Base-by-base conservation (phyloP, 345 rosid genomes). In the Anastatica hierochuntica region DNA sequence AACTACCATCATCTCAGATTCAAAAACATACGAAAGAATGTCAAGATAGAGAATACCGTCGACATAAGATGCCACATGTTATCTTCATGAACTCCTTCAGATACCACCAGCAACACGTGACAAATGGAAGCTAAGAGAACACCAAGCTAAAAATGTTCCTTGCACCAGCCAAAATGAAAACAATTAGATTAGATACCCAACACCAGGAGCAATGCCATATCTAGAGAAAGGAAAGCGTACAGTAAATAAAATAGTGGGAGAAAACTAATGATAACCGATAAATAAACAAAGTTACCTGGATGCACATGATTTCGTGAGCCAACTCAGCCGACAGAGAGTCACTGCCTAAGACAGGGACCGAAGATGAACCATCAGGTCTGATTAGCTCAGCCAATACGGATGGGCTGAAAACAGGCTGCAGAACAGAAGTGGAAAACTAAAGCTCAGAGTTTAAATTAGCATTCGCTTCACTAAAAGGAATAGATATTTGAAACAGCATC, bases 381-480 rank as follows among this genome's bases (percentile, higher is more conserved):
- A 76, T 79, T 55, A 81, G 73, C 67, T 87, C 96, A 51, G 96
- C 76, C 55, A 87, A 65, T 47, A 83, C 72, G 54, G 96, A 83
- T 17, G 92, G 78, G 67, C 89, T 76, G 58, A 76, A 78, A 47
- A 87, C 83, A 43, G 96, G 81, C 89, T 87, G 86, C 79, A 72
- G 31, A 53, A 10, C 20, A 62, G 45, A 49, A 33, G 15, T 5
- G 50, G 46, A 50, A 35, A 30, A 60, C 29, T 27, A 26, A 60
- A 62, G 42, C 59, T 54, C 9, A 9, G 36, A 4, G 1, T 4
- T 1, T 2, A 4, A 27, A 27, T 4, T 27, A 27, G 2, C 4
- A 4, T 27, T 18, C 29, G 36, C 20, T 21, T 34, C 36, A 41
- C 46, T 26, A 29, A 53, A 26, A 39, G 30, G 17, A 24, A 19